Evolutionary conservation across 176 grass and related monocot genomes (phyloP), one percentile per base, ranked within the genome.

Genomic region (Themeda triandra): DNA sequence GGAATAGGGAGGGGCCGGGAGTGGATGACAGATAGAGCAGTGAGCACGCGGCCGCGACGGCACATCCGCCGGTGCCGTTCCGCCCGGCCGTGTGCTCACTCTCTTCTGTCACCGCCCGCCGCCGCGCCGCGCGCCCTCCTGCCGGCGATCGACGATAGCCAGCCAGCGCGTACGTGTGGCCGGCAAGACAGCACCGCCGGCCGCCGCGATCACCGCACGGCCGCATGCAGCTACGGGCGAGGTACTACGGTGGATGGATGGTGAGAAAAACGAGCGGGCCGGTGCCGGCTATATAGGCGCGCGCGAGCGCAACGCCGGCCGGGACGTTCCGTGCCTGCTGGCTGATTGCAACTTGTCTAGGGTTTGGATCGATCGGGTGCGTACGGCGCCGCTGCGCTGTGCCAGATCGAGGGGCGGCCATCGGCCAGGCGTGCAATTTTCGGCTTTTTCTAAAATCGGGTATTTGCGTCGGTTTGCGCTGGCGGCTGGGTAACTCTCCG

Each of bases 11-110:
- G 19, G 42, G n/a, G n/a, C n/a, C n/a, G 14, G 23, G 19, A 54
- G 81, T 63, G 82, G 89, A 71, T 85, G 90, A 91, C 90, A 91
- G 90, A 70, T 8, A 91, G 90, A 88, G 90, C 59, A 73, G 90
- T 91, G 86, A 91, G 90, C 86, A 91, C 90, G 90, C 90, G 82
- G 66, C 86, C 82, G 86, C 86, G 86, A 91, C 90, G 85, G 86
- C 90, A 91, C 84, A 79, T 80, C 79, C 66, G 45, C 17, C 78
- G 86, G 86, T 91, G 89, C 86, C 85, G 89, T 77, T 41, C 78
- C 45, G 86, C 79, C 84, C 89, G 89, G 82, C 90, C 86, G 90
- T 82, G 90, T 91, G 90, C 90, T 91, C 90, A 88, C 90, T 91
- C 90, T 91, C 90, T 91, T 91, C 90, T 91, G 90, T 91, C 90